Conservation (phyloP, 2,329 filamentous ascomycete species). For the Didymella arachidicola region DNA sequence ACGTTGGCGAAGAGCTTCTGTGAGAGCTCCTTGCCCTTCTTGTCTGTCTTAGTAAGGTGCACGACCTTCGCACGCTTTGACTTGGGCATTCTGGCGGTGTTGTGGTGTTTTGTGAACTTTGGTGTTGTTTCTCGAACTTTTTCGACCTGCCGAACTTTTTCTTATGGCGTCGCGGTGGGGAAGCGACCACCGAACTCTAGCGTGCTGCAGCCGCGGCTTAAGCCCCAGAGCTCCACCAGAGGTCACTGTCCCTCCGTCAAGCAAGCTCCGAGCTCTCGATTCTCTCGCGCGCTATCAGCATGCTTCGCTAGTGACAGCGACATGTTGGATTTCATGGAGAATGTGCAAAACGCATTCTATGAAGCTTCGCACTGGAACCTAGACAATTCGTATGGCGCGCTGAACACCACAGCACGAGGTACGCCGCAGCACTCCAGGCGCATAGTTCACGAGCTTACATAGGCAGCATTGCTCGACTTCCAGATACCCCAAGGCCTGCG, state of each 20-base stretch:
- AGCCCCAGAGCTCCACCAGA: slow-evolving; percentile 34
- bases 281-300: slow-evolving; percentile 19
- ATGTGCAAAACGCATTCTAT: slow-evolving; percentile 90
- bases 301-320: slow-evolving; percentile 44
- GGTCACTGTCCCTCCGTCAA: slow-evolving; percentile 13
- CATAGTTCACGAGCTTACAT: slow-evolving; percentile 21
- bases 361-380: slow-evolving; percentile 85
- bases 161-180: background rate
- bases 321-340: slow-evolving; percentile 98
- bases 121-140: slow-evolving; percentile 19
- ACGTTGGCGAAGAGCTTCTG: slow-evolving; percentile 88
- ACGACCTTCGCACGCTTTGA: slow-evolving; percentile 92
- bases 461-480: slow-evolving; percentile 83
- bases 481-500: slow-evolving; percentile 83
- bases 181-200: slow-evolving; percentile 22
- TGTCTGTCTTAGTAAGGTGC: slow-evolving; percentile 88
- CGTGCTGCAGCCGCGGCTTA: slow-evolving; percentile 34
- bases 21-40: slow-evolving; percentile 92
- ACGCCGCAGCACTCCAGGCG: slow-evolving; percentile 36
- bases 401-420: slow-evolving; percentile 86
- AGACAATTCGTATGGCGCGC: slow-evolving; percentile 88
- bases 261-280: slow-evolving; percentile 11
- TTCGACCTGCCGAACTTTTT: background rate
- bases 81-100: slow-evolving; percentile 77
- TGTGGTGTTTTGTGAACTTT: slow-evolving; percentile 20